Base-by-base conservation (phyloP, 2,329 filamentous ascomycete genomes). In the Trichoderma arundinaceum region DNA sequence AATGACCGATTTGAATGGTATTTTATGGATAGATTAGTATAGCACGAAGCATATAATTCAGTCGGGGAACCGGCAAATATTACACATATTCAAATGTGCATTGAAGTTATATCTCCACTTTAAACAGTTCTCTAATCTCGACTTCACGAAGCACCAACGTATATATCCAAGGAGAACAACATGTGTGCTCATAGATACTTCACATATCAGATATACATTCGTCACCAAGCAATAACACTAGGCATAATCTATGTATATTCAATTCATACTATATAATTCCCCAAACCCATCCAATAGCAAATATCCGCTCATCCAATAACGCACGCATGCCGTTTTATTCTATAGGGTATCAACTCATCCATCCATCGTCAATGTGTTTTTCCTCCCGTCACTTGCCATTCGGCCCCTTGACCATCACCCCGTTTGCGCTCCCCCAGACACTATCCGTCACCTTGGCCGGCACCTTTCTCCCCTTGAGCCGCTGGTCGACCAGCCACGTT, bases 401-500 rank as follows among this genome's bases (percentile, higher is more conserved):
- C 46, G 75, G 76, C 64, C 70, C 73, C 59, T 71, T 66, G 10
- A 82, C 76, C 71, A 75, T 77, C 69, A 84, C 75, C 3, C 81
- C 84, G 68, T 78, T 80, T 19, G 82, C 90, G 72, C 90, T 92
- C 35, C 83, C 84, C 92, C 92, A 95, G 5, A 94, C 89, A 72
- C 90, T 92, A 57, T 89, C 87, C 59, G 84, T 84, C 9, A 94
- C 90, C 71, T 84, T 86, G 13, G 84, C 79, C 0, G 92, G 92
- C 19, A 94, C 81, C 80, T 95, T 95, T 66, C 91, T 81, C 1
- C 92, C 92, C 69, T 90, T 87, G n/a, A 95, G 79, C 67, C 90
- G 81, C 81, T 94, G 91, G 75, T 95, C 92, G 41, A 95, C 86
- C 56, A 95, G 78, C 91, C 92, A 95, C 80, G 92, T 83, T 9